Base-by-base conservation (phyloP, 1,284 basidiomycete genomes). In the Ceratobasidium sp. region DNA sequence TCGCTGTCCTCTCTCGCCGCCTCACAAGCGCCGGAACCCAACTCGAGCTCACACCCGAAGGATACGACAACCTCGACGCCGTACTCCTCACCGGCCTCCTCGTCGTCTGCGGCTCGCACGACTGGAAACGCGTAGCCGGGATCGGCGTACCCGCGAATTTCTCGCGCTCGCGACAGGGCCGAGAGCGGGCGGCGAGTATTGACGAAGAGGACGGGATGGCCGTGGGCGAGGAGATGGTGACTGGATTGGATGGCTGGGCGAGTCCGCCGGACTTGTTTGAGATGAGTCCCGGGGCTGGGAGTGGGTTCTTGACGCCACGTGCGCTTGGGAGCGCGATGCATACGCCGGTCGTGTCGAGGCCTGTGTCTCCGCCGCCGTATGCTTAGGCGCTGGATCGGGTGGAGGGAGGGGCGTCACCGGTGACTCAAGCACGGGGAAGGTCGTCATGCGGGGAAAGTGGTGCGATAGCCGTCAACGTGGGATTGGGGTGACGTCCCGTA, bases 11-110 rank as follows among this genome's bases (percentile, higher is more conserved):
- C 42, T 68, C 52, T 13, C 64, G 64, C 27, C 35, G 52, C 12
- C 50, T 68, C 25, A 68, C 52, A 15, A 43, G 35, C 35, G 64
- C 64, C 29, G 64, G 64, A 31, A 68, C 64, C 0, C 50, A 54
- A 35, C 52, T 68, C 52, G 64, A 68, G 43, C 64, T 68, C 50
- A 68, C 64, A 17, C 64, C 64, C 40, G 64, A 68, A 55, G 64
- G 64, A 43, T 68, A 52, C 52, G 64, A 68, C 31, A 27, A 45
- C 32, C 64, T 68, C 52, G 64, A 68, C 40, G 22, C 64, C 0
- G 53, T 68, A 25, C 31, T 68, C 8, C 13, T 68, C 6, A 68
- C 64, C 4, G 29, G 64, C 12, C 7, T 68, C 8, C 52, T 68
- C 20, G 64, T 68, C 40, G 38, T 68, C n/a, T 68, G 64, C 52